Evolutionary conservation across 305 asterid genomes (phyloP).

Genomic region (Rubia peregrina): DNA sequence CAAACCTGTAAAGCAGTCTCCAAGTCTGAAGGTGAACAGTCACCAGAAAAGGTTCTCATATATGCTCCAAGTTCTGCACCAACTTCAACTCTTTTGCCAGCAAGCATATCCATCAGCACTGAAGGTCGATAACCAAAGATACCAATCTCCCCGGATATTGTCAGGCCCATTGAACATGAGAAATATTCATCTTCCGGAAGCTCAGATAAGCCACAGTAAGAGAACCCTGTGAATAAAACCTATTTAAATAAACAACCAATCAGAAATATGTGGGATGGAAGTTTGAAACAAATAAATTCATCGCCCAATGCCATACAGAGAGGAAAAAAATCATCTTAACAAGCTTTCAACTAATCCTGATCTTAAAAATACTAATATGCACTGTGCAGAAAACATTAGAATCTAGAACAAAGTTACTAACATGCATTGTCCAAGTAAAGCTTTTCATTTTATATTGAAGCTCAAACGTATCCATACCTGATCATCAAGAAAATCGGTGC

Average conservation of each 20-base stretch:
- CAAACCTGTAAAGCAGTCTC: constrained; percentile 96
- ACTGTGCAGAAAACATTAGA: background rate
- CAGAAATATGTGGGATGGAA: constrained; percentile 23
- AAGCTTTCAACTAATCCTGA: background rate
- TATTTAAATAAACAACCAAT: constrained; percentile 48
- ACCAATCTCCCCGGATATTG: constrained; percentile 97
- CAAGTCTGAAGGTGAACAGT: constrained; percentile 94
- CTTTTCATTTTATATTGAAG: background rate
- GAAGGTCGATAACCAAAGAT: constrained; percentile 92
- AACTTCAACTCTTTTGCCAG: constrained; percentile 96
- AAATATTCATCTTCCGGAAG: constrained; percentile 80
- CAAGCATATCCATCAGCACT: constrained; percentile 88
- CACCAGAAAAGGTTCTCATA: constrained; percentile 92
- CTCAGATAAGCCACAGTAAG: constrained; percentile 91
- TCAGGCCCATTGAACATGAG: constrained; percentile 94
- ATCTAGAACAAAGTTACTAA: background rate
- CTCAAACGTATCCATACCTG: constrained; percentile 48
- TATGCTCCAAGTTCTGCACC: constrained; percentile 88
- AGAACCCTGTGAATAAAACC: constrained; percentile 93
- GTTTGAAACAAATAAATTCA: background rate
- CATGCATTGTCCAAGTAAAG: background rate
- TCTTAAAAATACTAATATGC: background rate
- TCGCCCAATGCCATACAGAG: background rate
- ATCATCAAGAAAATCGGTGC: constrained; percentile 87
- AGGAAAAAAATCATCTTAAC: background rate